These are phyloP conservation scores for Claviceps sp. DNA, from an alignment of 2,329 filamentous ascomycete species.

Conservation along the genomic window DNA sequence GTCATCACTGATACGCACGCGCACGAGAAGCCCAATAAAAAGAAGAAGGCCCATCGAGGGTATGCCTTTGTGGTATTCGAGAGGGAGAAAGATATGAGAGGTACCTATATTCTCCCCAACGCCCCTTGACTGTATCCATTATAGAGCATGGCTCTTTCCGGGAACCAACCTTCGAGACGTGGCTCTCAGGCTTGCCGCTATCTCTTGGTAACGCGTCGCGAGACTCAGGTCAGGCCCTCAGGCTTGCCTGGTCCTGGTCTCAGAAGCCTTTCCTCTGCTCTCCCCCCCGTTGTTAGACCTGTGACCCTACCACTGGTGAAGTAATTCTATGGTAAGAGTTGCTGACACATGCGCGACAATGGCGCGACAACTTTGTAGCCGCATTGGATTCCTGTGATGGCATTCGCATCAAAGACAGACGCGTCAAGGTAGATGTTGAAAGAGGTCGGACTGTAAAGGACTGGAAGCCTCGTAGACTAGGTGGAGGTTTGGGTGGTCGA, in stretches of 20 bases:
- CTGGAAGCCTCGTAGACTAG: slow-evolving; percentile 84
- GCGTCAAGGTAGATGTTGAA: slow-evolving; percentile 91
- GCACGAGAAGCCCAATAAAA: slow-evolving; percentile 56
- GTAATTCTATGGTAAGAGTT: slow-evolving; percentile 39
- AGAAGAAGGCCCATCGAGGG: slow-evolving; percentile 70
- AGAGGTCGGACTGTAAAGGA: slow-evolving; percentile 85
- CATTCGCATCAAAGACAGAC: slow-evolving; percentile 81
- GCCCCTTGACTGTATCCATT: slow-evolving; percentile 3
- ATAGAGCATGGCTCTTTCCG: slow-evolving; percentile 4
- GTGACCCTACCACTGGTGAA: not conserved
- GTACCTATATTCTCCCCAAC: slow-evolving; percentile 44
- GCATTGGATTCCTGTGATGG: slow-evolving; percentile 78
- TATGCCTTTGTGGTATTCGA: slow-evolving; percentile 98
- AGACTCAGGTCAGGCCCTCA: slow-evolving; percentile 39
- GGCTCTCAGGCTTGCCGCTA: slow-evolving; percentile 30
- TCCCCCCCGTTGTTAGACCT: slow-evolving; percentile 1
- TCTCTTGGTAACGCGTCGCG: slow-evolving; percentile 25
- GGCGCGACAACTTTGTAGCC: slow-evolving; percentile 54
- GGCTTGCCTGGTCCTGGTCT: slow-evolving; percentile 36
- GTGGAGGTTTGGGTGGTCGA: slow-evolving; percentile 81
- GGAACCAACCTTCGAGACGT: slow-evolving; percentile 19
- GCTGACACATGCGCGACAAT: slow-evolving; percentile 51
- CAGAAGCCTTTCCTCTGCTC: slow-evolving; percentile 13
- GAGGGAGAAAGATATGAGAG: slow-evolving; percentile 97
- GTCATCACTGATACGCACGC: slow-evolving; percentile 68